Base-by-base conservation (phyloP, 257 asterid species). In the Nicotiana noctiflora region DNA sequence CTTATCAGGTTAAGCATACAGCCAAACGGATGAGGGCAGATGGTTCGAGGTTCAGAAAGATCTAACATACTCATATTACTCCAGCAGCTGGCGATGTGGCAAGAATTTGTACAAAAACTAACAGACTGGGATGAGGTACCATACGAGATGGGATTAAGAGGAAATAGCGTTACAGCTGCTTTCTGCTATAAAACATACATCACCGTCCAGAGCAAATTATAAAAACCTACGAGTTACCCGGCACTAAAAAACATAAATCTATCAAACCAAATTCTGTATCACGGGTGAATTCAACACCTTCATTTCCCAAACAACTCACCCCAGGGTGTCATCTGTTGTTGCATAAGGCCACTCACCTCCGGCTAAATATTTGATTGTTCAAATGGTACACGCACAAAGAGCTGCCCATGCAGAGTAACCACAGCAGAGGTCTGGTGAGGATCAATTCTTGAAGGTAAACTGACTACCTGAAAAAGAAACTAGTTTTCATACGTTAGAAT, bases 351-450 rank as follows among this genome's bases (percentile, higher is more conserved):
- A 18, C 56, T 68, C 32, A 1, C 77, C 64, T 25, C 76, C 25
- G 37, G 31, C 37, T 86, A 91, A 14, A 63, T 75, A 85, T 92
- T 96, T 56, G 91, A 77, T 78, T 89, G 95, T 83, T 91, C 96
- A 40, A 94, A 91, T n/a, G 98, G 98, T 79, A 93, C 97, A 10
- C 97, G 97, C 67, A 94, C 97, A 74, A 94, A 94, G 80, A 94
- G 89, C 90, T 93, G 97, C 61, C 98, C 98, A 21, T 93, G 97
- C 82, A 94, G 85, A 75, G 97, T 94, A 83, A 93, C 97, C 83
- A 94, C 97, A 27, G 97, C 98, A 37, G 98, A 94, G 34, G 98
- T 91, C 89, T 90, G 97, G 84, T 91, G 97, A 79, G 98, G 97
- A 85, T 94, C 98, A n/a, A 94, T 94, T 85, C 94, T 90, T 80